Percentiles rank a stretch among this genome's conserved stretches.
Evolutionary conservation across 176 grass and related monocot species (phyloP).

Genomic region (Zoysia japonica): DNA sequence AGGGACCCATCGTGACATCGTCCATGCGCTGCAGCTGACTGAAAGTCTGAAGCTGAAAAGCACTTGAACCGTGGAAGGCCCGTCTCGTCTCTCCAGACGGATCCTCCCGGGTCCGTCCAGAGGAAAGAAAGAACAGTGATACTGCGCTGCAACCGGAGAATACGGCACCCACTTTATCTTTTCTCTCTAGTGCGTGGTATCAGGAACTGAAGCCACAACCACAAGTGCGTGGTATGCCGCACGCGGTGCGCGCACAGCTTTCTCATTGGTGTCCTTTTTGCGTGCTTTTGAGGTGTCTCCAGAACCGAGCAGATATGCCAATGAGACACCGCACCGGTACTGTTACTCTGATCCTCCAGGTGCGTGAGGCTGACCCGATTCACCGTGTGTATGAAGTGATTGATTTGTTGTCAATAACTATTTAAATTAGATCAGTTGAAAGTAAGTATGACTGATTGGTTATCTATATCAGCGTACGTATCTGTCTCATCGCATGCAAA

Average conservation of each 20-base stretch:
- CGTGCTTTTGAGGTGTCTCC: too few relatives aligned
- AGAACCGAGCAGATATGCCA: too few relatives aligned
- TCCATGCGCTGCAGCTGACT: background rate
- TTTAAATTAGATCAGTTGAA: too few relatives aligned
- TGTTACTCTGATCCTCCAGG: too few relatives aligned
- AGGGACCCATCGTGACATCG: background rate
- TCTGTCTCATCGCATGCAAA: too few relatives aligned
- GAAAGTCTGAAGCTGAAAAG: background rate
- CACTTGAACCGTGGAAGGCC: background rate
- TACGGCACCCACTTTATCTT: background rate
- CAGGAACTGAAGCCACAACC: background rate
- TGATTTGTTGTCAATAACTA: too few relatives aligned
- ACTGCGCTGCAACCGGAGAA: background rate
- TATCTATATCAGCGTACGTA: too few relatives aligned
- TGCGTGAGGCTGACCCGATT: too few relatives aligned
- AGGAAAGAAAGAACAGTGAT: background rate
- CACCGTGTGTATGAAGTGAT: too few relatives aligned
- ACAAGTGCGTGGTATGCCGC: background rate
- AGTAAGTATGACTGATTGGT: too few relatives aligned
- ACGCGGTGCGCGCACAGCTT: background rate
- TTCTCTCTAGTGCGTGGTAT: slow-evolving; percentile 1
- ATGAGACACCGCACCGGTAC: too few relatives aligned
- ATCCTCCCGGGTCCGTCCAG: background rate
- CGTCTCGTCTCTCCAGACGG: slow-evolving; percentile 3
- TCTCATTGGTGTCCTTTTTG: background rate